These are phyloP conservation scores for Candolleomyces eurysporus DNA, from an alignment of 768 basidiomycete species.

Conservation along the genomic window DNA sequence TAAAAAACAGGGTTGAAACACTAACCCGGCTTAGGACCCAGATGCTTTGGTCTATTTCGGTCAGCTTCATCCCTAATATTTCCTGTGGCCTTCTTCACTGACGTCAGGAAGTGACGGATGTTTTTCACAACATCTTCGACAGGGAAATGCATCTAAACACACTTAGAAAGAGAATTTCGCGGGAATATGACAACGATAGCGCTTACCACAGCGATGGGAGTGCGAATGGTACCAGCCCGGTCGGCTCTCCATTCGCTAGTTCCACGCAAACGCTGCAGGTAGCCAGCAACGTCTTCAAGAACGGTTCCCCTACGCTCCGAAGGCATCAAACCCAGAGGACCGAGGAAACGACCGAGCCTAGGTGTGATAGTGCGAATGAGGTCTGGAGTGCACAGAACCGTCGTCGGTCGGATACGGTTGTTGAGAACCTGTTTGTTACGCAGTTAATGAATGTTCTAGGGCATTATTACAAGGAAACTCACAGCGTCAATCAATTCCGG, in stretches of 20 bases:
- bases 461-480: conserved; percentile 26
- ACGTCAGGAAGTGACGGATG: conserved; percentile 68
- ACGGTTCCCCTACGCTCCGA: conserved; percentile 92
- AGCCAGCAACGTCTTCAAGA: conserved; percentile 82
- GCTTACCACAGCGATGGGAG: conserved; percentile 75
- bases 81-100: conserved; percentile 74
- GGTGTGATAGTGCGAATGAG: conserved; percentile 79
- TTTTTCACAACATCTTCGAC: conserved; percentile 77
- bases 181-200: neutral
- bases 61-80: conserved; percentile 56
- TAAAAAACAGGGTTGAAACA: conserved; percentile 9
- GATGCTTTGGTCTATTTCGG: conserved; percentile 33
- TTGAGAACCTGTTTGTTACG: conserved; percentile 55
- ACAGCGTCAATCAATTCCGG: conserved; percentile 86
- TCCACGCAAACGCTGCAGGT: conserved; percentile 75
- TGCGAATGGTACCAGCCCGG: conserved; percentile 78
- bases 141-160: conserved; percentile 65
- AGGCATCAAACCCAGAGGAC: conserved; percentile 95
- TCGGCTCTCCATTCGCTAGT: conserved; percentile 94
- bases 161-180: neutral
- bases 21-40: conserved; percentile 50
- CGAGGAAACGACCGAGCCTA: conserved; percentile 72
- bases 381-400: conserved; percentile 79
- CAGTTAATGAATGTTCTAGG: neutral
- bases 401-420: conserved; percentile 74